Evolutionary conservation across 2,329 filamentous ascomycete species (phyloP), one percentile per base, ranked within the genome.

Genomic region (Penicillium frequentans): DNA sequence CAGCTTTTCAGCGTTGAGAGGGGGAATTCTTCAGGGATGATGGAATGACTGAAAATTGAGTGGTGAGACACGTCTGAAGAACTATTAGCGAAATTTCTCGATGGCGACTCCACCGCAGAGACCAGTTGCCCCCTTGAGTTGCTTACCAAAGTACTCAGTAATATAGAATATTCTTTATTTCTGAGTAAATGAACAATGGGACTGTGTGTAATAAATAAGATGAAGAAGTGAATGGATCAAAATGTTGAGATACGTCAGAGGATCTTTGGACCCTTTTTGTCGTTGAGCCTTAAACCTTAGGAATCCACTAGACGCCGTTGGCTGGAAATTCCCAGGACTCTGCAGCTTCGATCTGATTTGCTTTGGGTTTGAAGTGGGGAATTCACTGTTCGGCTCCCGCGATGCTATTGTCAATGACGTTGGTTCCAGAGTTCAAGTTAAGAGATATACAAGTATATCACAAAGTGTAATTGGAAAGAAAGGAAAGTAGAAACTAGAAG

Each of bases 241-340:
- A 56, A 49, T 54, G 57, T 62, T 60, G 55, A 45, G 55, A 53
- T 50, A 59, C 50, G 57, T 56, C 57, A 59, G 50, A 45, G 44
- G 31, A 16, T 26, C 37, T 52, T 43, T 43, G 43, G 49, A 24
- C 33, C 42, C 29, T 44, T 54, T 49, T 49, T 23, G 37, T 26
- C 8, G 16, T 14, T 33, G 11, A 33, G 31, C 31, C 31, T 33
- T 33, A 2, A 27, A n/a, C 50, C 44, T 57, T 49, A 49, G 55
- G 45, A 57, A 57, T 53, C 46, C 55, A 23, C 23, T 26, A 27
- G 7, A 54, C 14, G 14, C 50, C 31, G 52, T 54, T 54, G 52
- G 52, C 23, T 26, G 13, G 33, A 27, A 39, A 3, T 1, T 13
- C 6, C 16, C 24, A 37, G 31, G 21, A 9, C 31, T 16, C 23